Evolutionary conservation across 2,329 filamentous ascomycete species (phyloP).

Genomic region (Penicillium thymicola): DNA sequence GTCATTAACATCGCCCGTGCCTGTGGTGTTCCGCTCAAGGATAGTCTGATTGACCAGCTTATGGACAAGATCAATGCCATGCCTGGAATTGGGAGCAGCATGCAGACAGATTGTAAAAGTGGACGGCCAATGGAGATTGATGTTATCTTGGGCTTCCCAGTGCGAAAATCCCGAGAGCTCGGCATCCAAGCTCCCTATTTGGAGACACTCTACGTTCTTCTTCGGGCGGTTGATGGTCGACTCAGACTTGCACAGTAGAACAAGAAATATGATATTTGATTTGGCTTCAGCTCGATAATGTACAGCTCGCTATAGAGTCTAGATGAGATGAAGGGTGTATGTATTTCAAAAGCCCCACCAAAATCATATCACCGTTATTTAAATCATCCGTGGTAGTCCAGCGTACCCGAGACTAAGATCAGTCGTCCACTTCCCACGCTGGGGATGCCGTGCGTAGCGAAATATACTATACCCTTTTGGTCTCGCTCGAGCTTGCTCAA

Average conservation of each 20-base stretch:
- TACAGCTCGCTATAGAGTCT: not conserved
- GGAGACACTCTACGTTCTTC: slow-evolving; percentile 38
- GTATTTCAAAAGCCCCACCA: not conserved
- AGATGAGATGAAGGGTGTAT: not conserved
- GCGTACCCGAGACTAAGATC: not conserved
- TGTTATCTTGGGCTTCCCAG: slow-evolving; percentile 45
- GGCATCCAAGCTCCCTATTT: slow-evolving; percentile 41
- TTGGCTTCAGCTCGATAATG: not conserved
- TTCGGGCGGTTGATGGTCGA: slow-evolving; percentile 27
- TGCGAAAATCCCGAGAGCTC: slow-evolving; percentile 39
- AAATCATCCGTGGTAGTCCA: not conserved
- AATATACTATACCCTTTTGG: not conserved
- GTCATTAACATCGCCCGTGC: slow-evolving; percentile 41
- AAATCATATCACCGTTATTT: not conserved
- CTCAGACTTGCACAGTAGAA: slow-evolving; percentile 13
- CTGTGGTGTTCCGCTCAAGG: slow-evolving; percentile 38
- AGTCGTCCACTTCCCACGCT: not conserved
- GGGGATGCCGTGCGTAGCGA: not conserved
- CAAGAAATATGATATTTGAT: not conserved
- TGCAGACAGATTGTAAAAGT: slow-evolving; percentile 45
- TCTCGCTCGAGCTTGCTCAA: not conserved
- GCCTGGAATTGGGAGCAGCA: slow-evolving; percentile 44
- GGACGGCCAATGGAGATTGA: slow-evolving; percentile 47
- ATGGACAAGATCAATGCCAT: slow-evolving; percentile 41
- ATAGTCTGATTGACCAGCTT: slow-evolving; percentile 39